Evolutionary conservation across 345 rosid genomes (phyloP).

Genomic region (Eucalyptus paniculata): DNA sequence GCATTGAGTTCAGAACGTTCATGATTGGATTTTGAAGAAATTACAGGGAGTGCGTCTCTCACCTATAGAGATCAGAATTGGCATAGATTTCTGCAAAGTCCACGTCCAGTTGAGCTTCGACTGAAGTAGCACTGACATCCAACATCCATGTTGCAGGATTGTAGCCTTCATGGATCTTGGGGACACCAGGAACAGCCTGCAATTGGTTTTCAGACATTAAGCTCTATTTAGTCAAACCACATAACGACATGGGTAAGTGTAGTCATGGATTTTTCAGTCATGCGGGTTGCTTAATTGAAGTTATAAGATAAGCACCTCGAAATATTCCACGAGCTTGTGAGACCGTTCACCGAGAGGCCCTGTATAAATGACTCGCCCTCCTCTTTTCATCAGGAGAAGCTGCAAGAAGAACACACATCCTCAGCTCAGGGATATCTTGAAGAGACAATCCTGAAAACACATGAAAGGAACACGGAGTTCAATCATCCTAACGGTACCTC

Average conservation of each 20-base stretch:
- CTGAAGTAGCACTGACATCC: conserved; percentile 22
- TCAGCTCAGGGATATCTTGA: neutral
- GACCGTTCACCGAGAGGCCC: conserved; percentile 21
- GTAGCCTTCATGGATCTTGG: conserved; percentile 21
- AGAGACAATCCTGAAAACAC: neutral
- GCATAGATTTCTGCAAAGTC: conserved; percentile 28
- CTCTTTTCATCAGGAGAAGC: conserved; percentile 24
- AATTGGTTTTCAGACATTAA: neutral
- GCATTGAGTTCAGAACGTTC: neutral
- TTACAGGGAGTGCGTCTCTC: neutral
- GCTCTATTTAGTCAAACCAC: neutral
- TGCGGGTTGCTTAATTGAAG: neutral
- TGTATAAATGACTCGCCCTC: conserved; percentile 20
- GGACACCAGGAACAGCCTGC: conserved; percentile 25
- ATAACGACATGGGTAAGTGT: neutral
- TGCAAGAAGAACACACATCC: neutral
- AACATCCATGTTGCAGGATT: conserved; percentile 53
- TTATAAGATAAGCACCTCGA: conserved; percentile 3
- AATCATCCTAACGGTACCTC: neutral
- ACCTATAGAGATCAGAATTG: conserved; percentile 27
- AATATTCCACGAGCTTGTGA: conserved; percentile 12
- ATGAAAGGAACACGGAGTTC: neutral
- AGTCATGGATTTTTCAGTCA: neutral
- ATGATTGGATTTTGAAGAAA: neutral
- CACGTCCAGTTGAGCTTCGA: conserved; percentile 11